Percentiles rank a stretch among this genome's conserved stretches.
phyloP scores from a whole-genome alignment of 2,329 filamentous ascomycete genomes.

The Aspergillus spinulosporus region DNA sequence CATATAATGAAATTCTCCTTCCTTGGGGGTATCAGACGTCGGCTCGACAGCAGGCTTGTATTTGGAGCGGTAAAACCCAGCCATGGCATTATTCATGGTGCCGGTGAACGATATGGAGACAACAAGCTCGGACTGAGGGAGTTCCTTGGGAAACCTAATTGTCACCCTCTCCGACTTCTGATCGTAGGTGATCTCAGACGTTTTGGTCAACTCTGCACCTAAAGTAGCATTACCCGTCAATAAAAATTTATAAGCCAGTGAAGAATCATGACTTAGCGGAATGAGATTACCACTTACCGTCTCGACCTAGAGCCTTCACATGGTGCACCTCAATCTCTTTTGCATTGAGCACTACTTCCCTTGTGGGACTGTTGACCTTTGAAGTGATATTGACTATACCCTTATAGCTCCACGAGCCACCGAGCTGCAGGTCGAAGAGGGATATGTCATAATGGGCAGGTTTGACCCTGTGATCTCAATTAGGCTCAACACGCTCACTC shows the following conservation, averaged over 20 bases:
- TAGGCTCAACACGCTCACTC: constrained; percentile 6
- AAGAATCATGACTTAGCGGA: background rate
- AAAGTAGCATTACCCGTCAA: constrained; percentile 4
- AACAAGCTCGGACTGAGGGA: constrained; percentile 67
- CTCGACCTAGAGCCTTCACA: constrained; percentile 44
- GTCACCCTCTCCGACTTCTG: constrained; percentile 79
- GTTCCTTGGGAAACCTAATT: constrained; percentile 70
- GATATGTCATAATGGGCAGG: constrained; percentile 83
- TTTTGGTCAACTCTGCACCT: constrained; percentile 44
- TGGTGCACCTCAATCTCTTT: constrained; percentile 76
- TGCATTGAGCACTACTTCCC: constrained; percentile 78
- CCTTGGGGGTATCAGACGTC: constrained; percentile 74
- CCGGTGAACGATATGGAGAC: constrained; percentile 75
- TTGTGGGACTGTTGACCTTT: constrained; percentile 69
- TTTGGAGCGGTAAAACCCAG: constrained; percentile 89
- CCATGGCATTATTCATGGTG: constrained; percentile 85
- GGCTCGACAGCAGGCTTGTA: constrained; percentile 79
- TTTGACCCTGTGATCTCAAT: constrained; percentile 60
- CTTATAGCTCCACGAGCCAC: constrained; percentile 75
- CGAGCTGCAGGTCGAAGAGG: constrained; percentile 73
- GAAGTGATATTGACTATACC: constrained; percentile 80
- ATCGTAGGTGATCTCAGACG: constrained; percentile 74
- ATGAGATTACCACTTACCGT: constrained; percentile 31
- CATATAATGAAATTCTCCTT: constrained; percentile 67
- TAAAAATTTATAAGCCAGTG: background rate